These are phyloP conservation scores for Flaveria sonorensis DNA, from an alignment of 129 eudicot genomes.

Conservation along the genomic window DNA sequence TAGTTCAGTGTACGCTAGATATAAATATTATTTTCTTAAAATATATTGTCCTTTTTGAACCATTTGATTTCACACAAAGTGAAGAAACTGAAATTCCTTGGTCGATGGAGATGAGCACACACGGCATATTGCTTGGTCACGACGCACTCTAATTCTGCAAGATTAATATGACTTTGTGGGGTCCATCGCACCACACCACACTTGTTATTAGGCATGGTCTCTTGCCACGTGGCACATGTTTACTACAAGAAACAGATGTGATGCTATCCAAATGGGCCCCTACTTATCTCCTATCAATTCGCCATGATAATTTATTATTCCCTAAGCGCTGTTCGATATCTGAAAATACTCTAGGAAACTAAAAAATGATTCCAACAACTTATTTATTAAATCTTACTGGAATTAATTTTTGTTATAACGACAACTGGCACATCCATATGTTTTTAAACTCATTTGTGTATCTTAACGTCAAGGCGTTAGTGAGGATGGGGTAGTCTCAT, in stretches of 20 bases:
- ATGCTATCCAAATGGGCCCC: conserved; percentile 35
- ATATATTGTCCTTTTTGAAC: not conserved
- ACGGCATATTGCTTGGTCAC: conserved; percentile 35
- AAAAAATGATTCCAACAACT: too few relatives aligned
- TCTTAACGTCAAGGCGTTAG: too few relatives aligned
- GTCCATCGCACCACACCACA: not conserved
- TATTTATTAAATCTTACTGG: too few relatives aligned
- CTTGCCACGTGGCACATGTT: conserved; percentile 39
- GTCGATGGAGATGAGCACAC: conserved; percentile 25
- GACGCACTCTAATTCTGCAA: conserved; percentile 10
- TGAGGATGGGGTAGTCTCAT: too few relatives aligned
- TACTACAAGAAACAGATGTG: conserved; percentile 14
- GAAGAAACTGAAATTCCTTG: not conserved
- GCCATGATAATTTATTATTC: conserved; percentile 23
- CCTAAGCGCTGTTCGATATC: too few relatives aligned
- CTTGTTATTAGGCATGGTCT: conserved; percentile 37
- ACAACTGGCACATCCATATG: too few relatives aligned
- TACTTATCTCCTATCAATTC: conserved; percentile 33
- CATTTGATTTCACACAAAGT: not conserved
- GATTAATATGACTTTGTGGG: not conserved
- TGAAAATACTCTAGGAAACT: too few relatives aligned
- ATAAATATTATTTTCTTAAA: too few relatives aligned
- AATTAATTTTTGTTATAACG: too few relatives aligned
- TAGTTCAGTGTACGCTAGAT: too few relatives aligned
- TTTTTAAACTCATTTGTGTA: too few relatives aligned